phyloP scores from a whole-genome alignment of 2,329 filamentous ascomycete genomes.

The Boeremia exigua region DNA sequence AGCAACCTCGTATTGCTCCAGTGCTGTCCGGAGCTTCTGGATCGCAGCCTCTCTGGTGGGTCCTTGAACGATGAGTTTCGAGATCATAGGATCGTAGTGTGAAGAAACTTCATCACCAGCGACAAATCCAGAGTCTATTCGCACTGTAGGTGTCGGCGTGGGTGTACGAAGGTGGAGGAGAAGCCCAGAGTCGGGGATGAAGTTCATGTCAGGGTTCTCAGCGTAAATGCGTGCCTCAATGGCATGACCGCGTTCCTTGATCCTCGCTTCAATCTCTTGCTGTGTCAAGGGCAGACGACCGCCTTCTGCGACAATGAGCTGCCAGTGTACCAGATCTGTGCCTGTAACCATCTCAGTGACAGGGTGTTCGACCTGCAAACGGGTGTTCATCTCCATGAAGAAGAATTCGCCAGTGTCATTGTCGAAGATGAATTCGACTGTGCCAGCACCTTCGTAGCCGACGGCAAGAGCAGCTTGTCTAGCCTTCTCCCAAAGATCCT shows the following conservation, averaged over 20 bases:
- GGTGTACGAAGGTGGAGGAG: conserved; percentile 84
- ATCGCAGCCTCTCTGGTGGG: conserved; percentile 80
- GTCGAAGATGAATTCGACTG: conserved; percentile 73
- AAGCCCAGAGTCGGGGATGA: conserved; percentile 91
- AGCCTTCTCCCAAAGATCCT: conserved; percentile 71
- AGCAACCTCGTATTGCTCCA: conserved; percentile 90
- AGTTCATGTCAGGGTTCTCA: conserved; percentile 88
- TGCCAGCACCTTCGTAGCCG: conserved; percentile 69
- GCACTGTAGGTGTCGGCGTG: conserved; percentile 70
- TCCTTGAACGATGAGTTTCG: conserved; percentile 92
- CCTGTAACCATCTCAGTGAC: conserved; percentile 83
- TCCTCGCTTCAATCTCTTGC: conserved; percentile 69
- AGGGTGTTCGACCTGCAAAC: conserved; percentile 95
- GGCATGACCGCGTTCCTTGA: conserved; percentile 78
- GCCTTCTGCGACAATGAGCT: conserved; percentile 83
- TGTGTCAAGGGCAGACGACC: conserved; percentile 71
- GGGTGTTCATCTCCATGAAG: conserved; percentile 78
- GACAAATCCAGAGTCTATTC: conserved; percentile 92
- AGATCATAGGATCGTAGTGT: conserved; percentile 98
- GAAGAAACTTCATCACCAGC: conserved; percentile 91
- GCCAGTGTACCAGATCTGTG: conserved; percentile 89
- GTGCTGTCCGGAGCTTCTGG: conserved; percentile 77
- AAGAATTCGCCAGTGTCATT: conserved; percentile 70
- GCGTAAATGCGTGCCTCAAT: conserved; percentile 98
- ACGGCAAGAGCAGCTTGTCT: conserved; percentile 68